Conservation (phyloP, 2,329 filamentous ascomycete genomes). For the Phoma sp. region DNA sequence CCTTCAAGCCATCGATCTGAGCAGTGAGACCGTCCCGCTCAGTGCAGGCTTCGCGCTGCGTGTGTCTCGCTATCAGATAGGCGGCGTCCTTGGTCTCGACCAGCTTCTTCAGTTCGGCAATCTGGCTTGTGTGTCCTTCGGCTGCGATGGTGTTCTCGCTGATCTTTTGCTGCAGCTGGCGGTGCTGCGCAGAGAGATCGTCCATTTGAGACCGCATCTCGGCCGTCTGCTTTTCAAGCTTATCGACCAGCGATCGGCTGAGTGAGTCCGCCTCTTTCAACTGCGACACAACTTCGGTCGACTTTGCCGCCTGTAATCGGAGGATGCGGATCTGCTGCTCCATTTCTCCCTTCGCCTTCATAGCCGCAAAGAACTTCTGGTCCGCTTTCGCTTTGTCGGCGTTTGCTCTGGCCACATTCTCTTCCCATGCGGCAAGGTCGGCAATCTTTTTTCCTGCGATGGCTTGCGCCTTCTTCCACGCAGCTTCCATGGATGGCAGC, state of each 20-base stretch:
- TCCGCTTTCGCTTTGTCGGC: conserved; percentile 96
- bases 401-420: conserved; percentile 73
- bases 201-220: conserved; percentile 81
- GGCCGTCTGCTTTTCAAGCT: conserved; percentile 87
- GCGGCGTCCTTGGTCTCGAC: conserved; percentile 78
- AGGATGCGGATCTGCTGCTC: conserved; percentile 80
- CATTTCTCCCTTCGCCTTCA: conserved; percentile 89
- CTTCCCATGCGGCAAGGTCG: conserved; percentile 77
- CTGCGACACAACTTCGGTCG: conserved; percentile 89
- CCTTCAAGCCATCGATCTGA: conserved; percentile 77
- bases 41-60: conserved; percentile 65
- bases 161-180: conserved; percentile 73
- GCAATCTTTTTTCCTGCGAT: conserved; percentile 86
- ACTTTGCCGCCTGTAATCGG: conserved; percentile 84
- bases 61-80: conserved; percentile 67
- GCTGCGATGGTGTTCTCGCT: conserved; percentile 72
- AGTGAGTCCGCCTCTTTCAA: conserved; percentile 88
- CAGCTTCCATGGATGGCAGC: conserved; percentile 84
- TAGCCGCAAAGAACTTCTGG: conserved; percentile 95
- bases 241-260: conserved; percentile 76
- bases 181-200: conserved; percentile 73
- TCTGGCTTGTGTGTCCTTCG: conserved; percentile 77
- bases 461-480: conserved; percentile 87
- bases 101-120: conserved; percentile 75
- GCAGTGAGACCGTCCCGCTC: conserved; percentile 83